Evolutionary conservation across 2,329 filamentous ascomycete species (phyloP).

Genomic region (Monilinia vaccinii-corymbosi): DNA sequence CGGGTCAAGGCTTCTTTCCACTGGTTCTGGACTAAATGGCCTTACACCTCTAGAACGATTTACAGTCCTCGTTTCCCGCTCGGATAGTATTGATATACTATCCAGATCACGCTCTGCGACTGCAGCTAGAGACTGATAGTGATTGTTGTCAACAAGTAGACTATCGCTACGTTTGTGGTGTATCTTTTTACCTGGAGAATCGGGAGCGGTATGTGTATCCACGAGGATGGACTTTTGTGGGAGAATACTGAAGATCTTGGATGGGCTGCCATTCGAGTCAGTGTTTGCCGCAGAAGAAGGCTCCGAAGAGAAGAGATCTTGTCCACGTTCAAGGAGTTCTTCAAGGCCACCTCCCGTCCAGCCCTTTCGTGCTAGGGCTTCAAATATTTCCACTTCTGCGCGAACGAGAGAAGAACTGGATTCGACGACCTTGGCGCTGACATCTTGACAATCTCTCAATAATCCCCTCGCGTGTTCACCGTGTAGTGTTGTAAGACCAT

Average conservation of each 20-base stretch:
- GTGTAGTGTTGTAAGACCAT: constrained; percentile 53
- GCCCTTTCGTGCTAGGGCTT: constrained; percentile 56
- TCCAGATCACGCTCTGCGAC: constrained; percentile 30
- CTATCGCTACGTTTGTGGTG: constrained; percentile 44
- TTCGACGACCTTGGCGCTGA: constrained; percentile 52
- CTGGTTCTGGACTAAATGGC: constrained; percentile 46
- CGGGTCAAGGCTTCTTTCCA: constrained; percentile 18
- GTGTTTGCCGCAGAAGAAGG: constrained; percentile 28
- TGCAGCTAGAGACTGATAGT: constrained; percentile 50
- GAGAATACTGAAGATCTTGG: constrained; percentile 55
- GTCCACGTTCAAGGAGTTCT: constrained; percentile 54
- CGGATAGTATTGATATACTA: constrained; percentile 45
- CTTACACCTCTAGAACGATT: constrained; percentile 45
- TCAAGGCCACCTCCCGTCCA: constrained; percentile 60
- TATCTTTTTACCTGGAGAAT: constrained; percentile 9
- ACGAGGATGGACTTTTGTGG: constrained; percentile 55
- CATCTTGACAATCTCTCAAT: constrained; percentile 55
- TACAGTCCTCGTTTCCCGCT: constrained; percentile 31
- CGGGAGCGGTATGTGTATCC: constrained; percentile 33
- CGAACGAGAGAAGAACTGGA: constrained; percentile 56
- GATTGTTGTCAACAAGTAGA: constrained; percentile 42
- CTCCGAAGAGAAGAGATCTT: constrained; percentile 48
- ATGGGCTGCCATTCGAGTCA: constrained; percentile 27
- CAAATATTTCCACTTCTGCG: constrained; percentile 62
- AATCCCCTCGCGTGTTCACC: constrained; percentile 50